A percentile compares a stretch with the other conserved stretches of the same genome.
Conservation (phyloP, 1,284 basidiomycete genomes). For the Sporisorium sorghi region DNA sequence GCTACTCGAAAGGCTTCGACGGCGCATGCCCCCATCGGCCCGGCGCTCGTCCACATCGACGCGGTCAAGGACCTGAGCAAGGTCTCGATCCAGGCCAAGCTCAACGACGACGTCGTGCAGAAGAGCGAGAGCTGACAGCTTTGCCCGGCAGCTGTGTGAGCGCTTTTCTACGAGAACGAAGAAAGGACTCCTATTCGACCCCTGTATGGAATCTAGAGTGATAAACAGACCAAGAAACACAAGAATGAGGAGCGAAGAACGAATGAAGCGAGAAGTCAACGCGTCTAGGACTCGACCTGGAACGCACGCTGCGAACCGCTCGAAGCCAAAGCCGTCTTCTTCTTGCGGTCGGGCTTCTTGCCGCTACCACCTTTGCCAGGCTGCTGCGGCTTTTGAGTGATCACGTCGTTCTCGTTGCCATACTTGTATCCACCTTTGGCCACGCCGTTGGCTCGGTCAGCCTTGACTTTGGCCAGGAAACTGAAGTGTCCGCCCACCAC, state of each 20-base stretch:
- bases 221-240: background rate
- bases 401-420: constrained; percentile 44
- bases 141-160: too few species aligned
- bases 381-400: constrained; percentile 21
- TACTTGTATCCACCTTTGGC: constrained; percentile 32
- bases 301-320: constrained; percentile 44
- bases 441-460: constrained; percentile 65
- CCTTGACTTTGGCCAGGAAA: constrained; percentile 66
- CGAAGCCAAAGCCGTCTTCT: constrained; percentile 30
- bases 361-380: constrained; percentile 9
- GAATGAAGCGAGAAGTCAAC: background rate
- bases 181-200: background rate
- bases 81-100: constrained; percentile 64
- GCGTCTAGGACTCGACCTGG: constrained; percentile 15
- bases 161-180: background rate
- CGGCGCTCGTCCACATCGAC: constrained; percentile 66
- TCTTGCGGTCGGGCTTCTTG: constrained; percentile 19
- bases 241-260: background rate
- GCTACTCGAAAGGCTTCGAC: constrained; percentile 70
- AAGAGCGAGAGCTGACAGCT: too few species aligned
- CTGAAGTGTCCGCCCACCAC: constrained; percentile 69
- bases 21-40: constrained; percentile 71
- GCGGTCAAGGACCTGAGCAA: constrained; percentile 54
- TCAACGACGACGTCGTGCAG: constrained; percentile 69
- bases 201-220: constrained; percentile 1